Conservation (phyloP, 2,329 filamentous ascomycete genomes). For the Lanzia echinophila region DNA sequence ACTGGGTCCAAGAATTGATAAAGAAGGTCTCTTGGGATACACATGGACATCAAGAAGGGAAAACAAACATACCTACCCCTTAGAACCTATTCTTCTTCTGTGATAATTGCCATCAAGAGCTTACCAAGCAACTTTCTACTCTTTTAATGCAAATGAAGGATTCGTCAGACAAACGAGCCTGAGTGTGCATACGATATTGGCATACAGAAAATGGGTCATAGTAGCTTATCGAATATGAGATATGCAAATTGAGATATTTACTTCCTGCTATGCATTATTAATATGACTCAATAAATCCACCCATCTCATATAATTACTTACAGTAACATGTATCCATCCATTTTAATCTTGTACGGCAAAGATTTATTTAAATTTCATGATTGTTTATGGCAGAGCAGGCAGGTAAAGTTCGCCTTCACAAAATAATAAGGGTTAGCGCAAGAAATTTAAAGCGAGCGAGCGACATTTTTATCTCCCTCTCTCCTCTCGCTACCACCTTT, state of each 20-base stretch:
- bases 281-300: too few species aligned
- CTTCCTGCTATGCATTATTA: neutral
- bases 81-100: slow-evolving; percentile 13
- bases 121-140: slow-evolving; percentile 3
- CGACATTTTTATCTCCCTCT: neutral
- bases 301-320: too few species aligned
- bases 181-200: neutral
- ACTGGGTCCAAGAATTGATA: neutral
- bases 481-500: neutral
- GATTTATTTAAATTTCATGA: neutral
- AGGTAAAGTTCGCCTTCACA: neutral
- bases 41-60: neutral
- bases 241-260: neutral
- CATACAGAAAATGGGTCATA: neutral
- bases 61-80: slow-evolving; percentile 2
- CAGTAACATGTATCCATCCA: too few species aligned
- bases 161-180: neutral
- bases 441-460: neutral
- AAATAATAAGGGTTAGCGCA: neutral
- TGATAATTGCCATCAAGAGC: slow-evolving; percentile 10
- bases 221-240: neutral
- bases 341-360: too few species aligned
- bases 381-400: neutral
- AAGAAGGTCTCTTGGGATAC: neutral
- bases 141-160: neutral